Evolutionary conservation across 371 early-diverging fungal species (phyloP), one percentile per base, ranked within the genome.

Genomic region (Mortierella sp.): DNA sequence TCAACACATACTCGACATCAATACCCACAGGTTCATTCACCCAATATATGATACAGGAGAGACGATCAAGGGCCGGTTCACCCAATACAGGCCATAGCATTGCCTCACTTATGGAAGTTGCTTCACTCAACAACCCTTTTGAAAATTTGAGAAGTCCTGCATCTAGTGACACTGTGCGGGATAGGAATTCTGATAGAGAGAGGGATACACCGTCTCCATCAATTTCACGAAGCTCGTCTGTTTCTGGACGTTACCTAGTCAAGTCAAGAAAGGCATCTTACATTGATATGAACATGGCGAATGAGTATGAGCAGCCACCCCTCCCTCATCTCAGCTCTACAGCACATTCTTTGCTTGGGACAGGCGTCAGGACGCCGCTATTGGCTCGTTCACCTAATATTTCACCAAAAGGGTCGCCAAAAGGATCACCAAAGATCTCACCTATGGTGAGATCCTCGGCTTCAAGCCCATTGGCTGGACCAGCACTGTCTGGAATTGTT

Each of bases 1-100:
- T 80, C 61, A 80, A 75, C 40, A 79, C 79, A 1, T 80, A 80
- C 54, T 80, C 81, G n/a, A 80, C 81, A 10, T 80, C 81, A 28
- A 80, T 80, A 47, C 81, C 81, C 3, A 80, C 81, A 37, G 75
- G 68, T n/a, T 80, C 81, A 0, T 75, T 80, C 34, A 56, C 75
- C 10, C 81, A 80, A 34, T 80, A 64, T 55, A 80, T 80, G 81
- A 66, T 64, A 5, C 71, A 70, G 55, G 75, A 75, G 32, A 67
- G 81, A 35, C 59, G 54, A 31, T 66, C 75, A 2, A 64, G 81
- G 31, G 64, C 81, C 15, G 72, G 68, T 57, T 75, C 81, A 12
- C 81, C 75, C 2, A 59, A 42, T 15, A 64, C 68, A 28, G 81
- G 81, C 12, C 81, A 80, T 22, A 75, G 81, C 32, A 80, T 75